Evolutionary conservation across 306 rosid species (phyloP), one percentile per base, ranked within the genome.

Genomic region (Pyrus pyrifolia): DNA sequence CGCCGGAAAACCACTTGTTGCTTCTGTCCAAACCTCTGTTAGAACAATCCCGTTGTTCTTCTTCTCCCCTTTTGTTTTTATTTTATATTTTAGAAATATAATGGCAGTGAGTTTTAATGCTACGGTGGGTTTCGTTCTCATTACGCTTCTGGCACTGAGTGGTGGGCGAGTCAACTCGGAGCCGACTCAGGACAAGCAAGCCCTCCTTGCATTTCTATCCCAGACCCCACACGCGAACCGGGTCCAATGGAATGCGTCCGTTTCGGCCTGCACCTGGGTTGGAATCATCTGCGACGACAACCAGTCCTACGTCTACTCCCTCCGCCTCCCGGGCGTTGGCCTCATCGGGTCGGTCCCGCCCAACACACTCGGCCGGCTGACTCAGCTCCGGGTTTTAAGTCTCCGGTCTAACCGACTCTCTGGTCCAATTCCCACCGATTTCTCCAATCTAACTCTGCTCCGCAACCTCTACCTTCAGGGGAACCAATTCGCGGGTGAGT

Each of bases 111-210:
- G 22, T 17, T 0, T 38, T 8, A 30, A 22, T 31, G 23, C 22
- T 64, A 9, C 13, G 17, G 44, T 64, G 8, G 3, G 59, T 29
- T 58, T 58, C 22, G 2, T 72, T 38, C 60, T 86, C 1, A 14
- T 82, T 70, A 76, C 68, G 13, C 14, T 83, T 27, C 72, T 86
- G 7, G 63, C 62, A 1, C 78, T 82, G 74, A 79, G 82, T 3
- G 29, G 74, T 8, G 46, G 40, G 40, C 78, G 75, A 35, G 90
- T 84, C 27, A 70, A 71, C 74, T 85, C 97, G 49, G 97, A 96
- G 85, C 96, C 96, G 22, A 81, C 90, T 67, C 86, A 80, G 80
- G 99, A 96, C 81, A 89, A 96, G 88, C 89, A 89, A 85, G 94
- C 99, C 3, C 93, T 96, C 79, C 89, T 93, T 40, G 91, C 88